Evolutionary conservation across 1,284 basidiomycete species (phyloP).

Genomic region (Ganoderma lucidum): DNA sequence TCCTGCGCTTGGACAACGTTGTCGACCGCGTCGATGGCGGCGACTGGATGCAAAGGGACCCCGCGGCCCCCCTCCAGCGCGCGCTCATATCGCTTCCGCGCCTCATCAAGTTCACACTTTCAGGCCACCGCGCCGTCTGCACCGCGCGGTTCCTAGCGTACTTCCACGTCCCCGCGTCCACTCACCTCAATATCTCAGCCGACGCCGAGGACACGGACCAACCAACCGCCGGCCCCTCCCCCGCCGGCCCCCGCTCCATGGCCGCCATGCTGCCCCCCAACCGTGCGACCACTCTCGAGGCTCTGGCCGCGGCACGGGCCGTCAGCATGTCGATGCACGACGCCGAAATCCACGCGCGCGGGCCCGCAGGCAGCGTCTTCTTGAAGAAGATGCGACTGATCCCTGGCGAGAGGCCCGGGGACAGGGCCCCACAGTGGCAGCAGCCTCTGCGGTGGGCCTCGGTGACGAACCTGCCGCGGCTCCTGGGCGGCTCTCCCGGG

Average conservation of each 20-base stretch:
- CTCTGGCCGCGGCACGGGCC: too few species aligned
- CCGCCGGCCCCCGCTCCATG: neutral
- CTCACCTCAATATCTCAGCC: neutral
- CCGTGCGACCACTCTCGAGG: too few species aligned
- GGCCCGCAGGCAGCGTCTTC: too few species aligned
- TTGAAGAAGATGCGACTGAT: too few species aligned
- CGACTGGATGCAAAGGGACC: neutral
- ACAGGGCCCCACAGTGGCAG: too few species aligned
- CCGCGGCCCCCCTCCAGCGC: neutral
- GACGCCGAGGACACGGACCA: too few species aligned
- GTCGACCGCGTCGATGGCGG: neutral
- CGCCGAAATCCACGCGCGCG: too few species aligned
- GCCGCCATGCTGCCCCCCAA: neutral
- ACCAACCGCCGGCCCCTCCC: neutral
- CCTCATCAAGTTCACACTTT: neutral
- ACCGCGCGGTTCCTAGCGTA: neutral
- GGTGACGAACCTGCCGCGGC: neutral
- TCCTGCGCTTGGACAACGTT: neutral
- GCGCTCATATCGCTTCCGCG: neutral
- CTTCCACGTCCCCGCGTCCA: neutral
- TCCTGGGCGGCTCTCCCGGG: neutral
- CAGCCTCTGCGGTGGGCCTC: too few species aligned
- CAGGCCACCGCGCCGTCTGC: neutral
- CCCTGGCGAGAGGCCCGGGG: too few species aligned
- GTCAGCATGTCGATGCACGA: too few species aligned